A percentile compares a stretch with the other conserved stretches of the same genome.
Evolutionary conservation across 352 stramenopile species (phyloP).

Genomic region (Detonula confervacea): DNA sequence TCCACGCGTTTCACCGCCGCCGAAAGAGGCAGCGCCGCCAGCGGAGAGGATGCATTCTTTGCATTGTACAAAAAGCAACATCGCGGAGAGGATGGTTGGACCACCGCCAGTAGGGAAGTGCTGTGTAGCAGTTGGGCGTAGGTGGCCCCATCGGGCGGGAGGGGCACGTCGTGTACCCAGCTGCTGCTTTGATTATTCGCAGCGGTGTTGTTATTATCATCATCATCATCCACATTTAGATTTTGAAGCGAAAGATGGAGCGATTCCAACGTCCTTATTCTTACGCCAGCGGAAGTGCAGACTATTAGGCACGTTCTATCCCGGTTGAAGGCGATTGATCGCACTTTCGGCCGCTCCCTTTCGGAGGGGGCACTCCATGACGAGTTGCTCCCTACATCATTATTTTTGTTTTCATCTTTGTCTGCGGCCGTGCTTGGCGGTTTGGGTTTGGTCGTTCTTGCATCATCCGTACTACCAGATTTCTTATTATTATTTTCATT

Average conservation of each 20-base stretch:
- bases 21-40: slow-evolving; percentile 41
- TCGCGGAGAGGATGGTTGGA: slow-evolving; percentile 38
- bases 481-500: no score
- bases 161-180: slow-evolving; percentile 25
- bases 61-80: slow-evolving; percentile 51
- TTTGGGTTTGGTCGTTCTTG: no score
- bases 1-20: slow-evolving; percentile 53
- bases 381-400: not conserved
- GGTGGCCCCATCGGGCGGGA: slow-evolving; percentile 27
- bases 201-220: no score
- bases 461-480: no score
- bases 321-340: slow-evolving; percentile 53
- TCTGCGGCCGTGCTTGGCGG: no score
- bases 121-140: slow-evolving; percentile 46
- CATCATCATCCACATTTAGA: not conserved
- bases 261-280: slow-evolving; percentile 45
- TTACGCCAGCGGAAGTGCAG: slow-evolving; percentile 46
- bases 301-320: slow-evolving; percentile 52
- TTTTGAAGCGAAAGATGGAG: slow-evolving; percentile 21
- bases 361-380: slow-evolving; percentile 32
- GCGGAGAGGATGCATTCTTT: slow-evolving; percentile 27
- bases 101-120: slow-evolving; percentile 30
- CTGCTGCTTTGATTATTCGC: slow-evolving; percentile 16
- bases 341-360: slow-evolving; percentile 30
- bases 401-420: not conserved